Conservation (phyloP, 306 rosid genomes). For the Trifolium repens region DNA sequence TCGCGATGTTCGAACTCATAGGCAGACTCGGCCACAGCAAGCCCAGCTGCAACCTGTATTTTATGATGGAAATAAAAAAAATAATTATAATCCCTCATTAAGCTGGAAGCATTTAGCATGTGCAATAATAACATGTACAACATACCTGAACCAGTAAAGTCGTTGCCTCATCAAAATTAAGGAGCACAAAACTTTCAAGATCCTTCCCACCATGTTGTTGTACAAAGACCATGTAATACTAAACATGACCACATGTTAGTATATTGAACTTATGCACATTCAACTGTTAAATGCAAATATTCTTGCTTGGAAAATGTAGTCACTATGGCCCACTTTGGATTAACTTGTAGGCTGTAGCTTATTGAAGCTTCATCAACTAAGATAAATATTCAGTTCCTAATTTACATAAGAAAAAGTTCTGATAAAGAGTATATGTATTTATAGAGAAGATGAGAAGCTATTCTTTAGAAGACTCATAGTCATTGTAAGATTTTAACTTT, state of each 20-base stretch:
- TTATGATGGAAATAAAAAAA: slow-evolving; percentile 31
- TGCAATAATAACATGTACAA: slow-evolving; percentile 26
- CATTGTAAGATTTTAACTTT: slow-evolving; percentile 7
- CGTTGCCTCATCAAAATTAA: slow-evolving; percentile 72
- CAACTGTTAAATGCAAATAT: background rate
- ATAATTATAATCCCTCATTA: slow-evolving; percentile 33
- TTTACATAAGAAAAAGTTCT: background rate
- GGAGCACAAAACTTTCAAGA: slow-evolving; percentile 88
- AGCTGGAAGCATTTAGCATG: slow-evolving; percentile 26
- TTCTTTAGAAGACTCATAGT: background rate
- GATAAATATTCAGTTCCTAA: background rate
- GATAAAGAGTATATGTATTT: background rate
- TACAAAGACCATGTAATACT: slow-evolving; percentile 75
- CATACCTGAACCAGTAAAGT: slow-evolving; percentile 81
- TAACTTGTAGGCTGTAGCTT: background rate
- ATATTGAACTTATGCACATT: slow-evolving; percentile 1
- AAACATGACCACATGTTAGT: slow-evolving; percentile 47
- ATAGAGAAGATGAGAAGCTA: background rate
- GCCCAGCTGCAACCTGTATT: slow-evolving; percentile 78
- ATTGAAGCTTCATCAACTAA: background rate
- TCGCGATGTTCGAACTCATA: slow-evolving; percentile 96
- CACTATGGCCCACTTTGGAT: background rate
- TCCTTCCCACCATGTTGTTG: slow-evolving; percentile 88
- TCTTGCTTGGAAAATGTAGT: slow-evolving; percentile 27
- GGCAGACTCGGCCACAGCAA: slow-evolving; percentile 96